These are phyloP conservation scores for Chenopodium quinoa DNA, from an alignment of 148 eudicot species.

Conservation along the genomic window DNA sequence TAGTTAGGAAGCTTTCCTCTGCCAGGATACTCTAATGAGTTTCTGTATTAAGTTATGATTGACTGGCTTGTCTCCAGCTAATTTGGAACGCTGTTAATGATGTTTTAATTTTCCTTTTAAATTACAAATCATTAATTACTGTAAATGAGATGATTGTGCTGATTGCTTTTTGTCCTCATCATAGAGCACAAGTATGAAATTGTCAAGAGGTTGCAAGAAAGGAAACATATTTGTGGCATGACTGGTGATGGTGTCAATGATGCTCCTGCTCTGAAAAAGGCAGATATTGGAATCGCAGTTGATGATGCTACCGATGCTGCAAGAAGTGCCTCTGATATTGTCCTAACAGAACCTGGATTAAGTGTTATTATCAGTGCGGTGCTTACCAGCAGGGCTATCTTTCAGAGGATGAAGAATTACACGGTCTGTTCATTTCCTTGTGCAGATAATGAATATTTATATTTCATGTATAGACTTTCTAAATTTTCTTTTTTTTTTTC, in stretches of 20 bases:
- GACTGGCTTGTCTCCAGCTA: neutral
- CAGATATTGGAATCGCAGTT: conserved; percentile 76
- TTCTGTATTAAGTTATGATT: neutral
- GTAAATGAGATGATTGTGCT: conserved; percentile 3
- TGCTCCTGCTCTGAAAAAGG: conserved; percentile 83
- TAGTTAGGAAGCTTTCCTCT: neutral
- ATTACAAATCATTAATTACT: neutral
- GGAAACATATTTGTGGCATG: conserved; percentile 81
- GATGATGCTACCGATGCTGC: conserved; percentile 82
- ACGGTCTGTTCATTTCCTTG: conserved; percentile 42
- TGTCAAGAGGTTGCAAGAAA: conserved; percentile 68
- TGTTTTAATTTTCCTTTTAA: too few relatives aligned
- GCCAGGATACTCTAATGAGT: neutral
- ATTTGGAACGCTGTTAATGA: neutral
- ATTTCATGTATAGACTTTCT: neutral
- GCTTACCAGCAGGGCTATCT: conserved; percentile 70
- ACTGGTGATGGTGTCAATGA: conserved; percentile 90
- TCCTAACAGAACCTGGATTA: conserved; percentile 74
- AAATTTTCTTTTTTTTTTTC: neutral
- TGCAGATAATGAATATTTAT: neutral
- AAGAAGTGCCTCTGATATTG: conserved; percentile 69
- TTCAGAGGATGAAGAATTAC: conserved; percentile 83
- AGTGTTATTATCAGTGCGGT: conserved; percentile 80
- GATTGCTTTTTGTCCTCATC: neutral
- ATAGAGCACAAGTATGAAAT: conserved; percentile 81